These are phyloP conservation scores for Pichia kudriavzevii DNA, from an alignment of 1,139 yeast species.

Conservation along the genomic window DNA sequence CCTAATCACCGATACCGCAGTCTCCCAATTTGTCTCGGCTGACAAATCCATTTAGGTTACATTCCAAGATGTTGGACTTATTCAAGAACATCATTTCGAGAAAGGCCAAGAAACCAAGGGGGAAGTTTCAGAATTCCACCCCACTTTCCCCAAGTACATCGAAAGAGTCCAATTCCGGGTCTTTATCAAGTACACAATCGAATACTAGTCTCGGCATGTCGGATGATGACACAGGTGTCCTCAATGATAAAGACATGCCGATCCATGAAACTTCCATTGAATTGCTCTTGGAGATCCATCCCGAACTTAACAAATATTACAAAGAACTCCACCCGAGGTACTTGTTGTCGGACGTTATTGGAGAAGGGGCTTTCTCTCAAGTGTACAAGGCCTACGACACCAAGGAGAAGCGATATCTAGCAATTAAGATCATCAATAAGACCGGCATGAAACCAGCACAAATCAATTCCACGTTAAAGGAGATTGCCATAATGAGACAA, in stretches of 20 bases:
- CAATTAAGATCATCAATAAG: slow-evolving; percentile 50
- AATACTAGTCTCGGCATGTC: no score
- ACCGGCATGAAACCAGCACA: slow-evolving; percentile 48
- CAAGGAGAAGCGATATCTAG: slow-evolving; percentile 31
- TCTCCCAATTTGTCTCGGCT: no score
- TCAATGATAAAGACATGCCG: no score
- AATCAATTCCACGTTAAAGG: slow-evolving; percentile 47
- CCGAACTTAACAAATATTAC: slow-evolving; percentile 20
- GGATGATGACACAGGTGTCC: no score
- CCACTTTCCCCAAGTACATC: no score
- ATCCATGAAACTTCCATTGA: slow-evolving; percentile 3
- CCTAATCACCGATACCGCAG: no score
- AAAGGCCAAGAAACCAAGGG: slow-evolving; percentile 9
- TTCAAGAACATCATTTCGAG: slow-evolving; percentile 23
- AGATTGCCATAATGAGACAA: slow-evolving; percentile 52
- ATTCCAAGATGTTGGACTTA: slow-evolving; percentile 23
- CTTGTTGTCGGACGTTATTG: slow-evolving; percentile 36
- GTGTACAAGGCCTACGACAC: slow-evolving; percentile 46
- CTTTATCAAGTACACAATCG: neutral
- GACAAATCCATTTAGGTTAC: no score
- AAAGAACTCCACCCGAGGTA: slow-evolving; percentile 28
- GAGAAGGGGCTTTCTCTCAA: slow-evolving; percentile 55
- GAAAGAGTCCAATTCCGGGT: slow-evolving; percentile 1
- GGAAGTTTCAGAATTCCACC: no score
- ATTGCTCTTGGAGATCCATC: slow-evolving; percentile 9